Conservation (phyloP, 306 rosid species). For the Rosa persica region DNA sequence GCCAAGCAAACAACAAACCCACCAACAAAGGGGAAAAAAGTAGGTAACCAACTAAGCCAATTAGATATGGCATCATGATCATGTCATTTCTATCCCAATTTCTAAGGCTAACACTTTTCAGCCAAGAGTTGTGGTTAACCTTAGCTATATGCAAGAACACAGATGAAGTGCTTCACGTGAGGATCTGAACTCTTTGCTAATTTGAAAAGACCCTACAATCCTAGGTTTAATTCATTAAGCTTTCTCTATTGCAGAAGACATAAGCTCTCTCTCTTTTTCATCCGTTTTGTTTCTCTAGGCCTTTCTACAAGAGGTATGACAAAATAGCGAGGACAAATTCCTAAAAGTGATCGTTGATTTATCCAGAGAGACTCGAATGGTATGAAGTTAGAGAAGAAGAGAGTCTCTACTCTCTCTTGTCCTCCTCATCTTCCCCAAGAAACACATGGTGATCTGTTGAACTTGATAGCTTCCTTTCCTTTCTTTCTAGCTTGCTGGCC, state of each 20-base stretch:
- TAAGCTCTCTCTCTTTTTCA: not conserved
- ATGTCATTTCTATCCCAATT: too few relatives aligned
- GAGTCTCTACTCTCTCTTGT: conserved; percentile 48
- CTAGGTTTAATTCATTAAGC: not conserved
- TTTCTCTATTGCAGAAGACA: not conserved
- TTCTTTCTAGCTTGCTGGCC: conserved; percentile 50
- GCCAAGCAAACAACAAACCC: not conserved
- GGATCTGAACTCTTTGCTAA: not conserved
- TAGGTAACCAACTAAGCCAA: not conserved
- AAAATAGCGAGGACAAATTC: not conserved
- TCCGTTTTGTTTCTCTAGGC: not conserved
- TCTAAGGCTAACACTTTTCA: not conserved
- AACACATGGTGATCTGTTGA: conserved; percentile 50
- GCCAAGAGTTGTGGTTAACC: not conserved
- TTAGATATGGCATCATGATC: not conserved
- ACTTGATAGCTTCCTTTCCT: conserved; percentile 47
- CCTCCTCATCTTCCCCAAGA: conserved; percentile 67
- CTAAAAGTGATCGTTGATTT: not conserved
- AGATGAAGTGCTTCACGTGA: not conserved
- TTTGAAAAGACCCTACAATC: not conserved
- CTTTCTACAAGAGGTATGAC: not conserved
- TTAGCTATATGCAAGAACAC: not conserved
- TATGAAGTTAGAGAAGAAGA: conserved; percentile 6
- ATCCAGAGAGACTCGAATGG: conserved; percentile 8
- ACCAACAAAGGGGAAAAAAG: not conserved